Evolutionary conservation across 495 filamentous ascomycete genomes (phyloP), one percentile per base, ranked within the genome.

Genomic region (Penicillium fimorum): DNA sequence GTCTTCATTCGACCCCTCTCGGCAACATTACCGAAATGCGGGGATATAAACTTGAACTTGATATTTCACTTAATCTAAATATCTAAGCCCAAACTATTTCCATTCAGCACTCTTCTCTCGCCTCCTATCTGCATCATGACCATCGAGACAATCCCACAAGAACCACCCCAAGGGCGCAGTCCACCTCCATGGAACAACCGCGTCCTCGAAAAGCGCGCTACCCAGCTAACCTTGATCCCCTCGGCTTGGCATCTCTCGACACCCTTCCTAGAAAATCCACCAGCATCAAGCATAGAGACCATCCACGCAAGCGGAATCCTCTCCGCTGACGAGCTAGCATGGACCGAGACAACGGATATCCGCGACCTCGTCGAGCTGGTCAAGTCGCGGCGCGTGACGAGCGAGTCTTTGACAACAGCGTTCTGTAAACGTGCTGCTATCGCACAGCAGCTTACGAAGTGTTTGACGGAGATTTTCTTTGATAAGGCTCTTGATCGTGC

Each of bases 401-500:
- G 60, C 40, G 45, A 59, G 17, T 27, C 46, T 2, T 40, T 86
- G 11, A 81, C 76, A 8, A 80, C 69, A 12, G 84, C 83, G 1
- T 87, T 86, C 59, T 74, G 82, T n/a, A 76, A 83, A 46, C 73
- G 84, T 17, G 83, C 84, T 7, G 79, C 70, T 4, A 62, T 86
- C 13, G 80, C 83, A 4, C 82, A 85, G 58, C 78, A 78, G 62
- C 65, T 69, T 69, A 78, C 70, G 6, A 80, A 82, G 58, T 87
- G 84, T 62, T 60, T 85, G 33, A 86, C 85, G 10, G 85, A 89
- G 66, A 73, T 87, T 2, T 76, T 88, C 20, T 82, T 85, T 10
- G 66, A 75, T 2, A 53, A 65, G 41, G 78, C 77, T 5, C 53
- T 82, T 12, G 45, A 53, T 3, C 57, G 59, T 8, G 77, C 79